Base-by-base conservation (phyloP, 768 basidiomycete genomes). In the Leccinum subtestaceum region DNA sequence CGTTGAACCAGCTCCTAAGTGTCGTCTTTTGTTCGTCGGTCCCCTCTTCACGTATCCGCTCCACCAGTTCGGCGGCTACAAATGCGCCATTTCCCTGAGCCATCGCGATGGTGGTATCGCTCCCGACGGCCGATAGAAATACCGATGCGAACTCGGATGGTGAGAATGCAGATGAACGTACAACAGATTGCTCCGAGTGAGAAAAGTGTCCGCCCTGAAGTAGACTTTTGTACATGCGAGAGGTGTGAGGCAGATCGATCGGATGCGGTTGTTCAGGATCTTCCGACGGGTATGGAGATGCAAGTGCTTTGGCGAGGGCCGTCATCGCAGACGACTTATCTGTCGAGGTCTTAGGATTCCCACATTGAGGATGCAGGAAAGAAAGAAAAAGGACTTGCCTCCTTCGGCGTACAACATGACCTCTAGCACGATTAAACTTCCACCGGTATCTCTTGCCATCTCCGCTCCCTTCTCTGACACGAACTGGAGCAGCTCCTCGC, bases 151-250 rank as follows among this genome's bases (percentile, higher is more conserved):
- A 93, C 1, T 72, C 73, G 1, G 72, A 68, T 0, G 87, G 75
- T 19, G 86, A 83, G 80, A 87, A 93, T 1, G 71, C 63, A 2
- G 80, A 65, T 2, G 81, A 77, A 7, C 72, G 79, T 32, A 82
- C 80, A 38, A 95, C 76, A 2, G 80, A 61, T 21, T 80, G 79
- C 2, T 84, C 81, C 0, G 80, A 70, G 32, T 85, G 87, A 60
- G 84, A 86, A 74, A 86, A 97, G 69, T 95, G 93, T 0, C 95
- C 95, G 5, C 95, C 95, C 69, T 95, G 93, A 1, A 97, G 79
- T 6, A 97, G 84, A 6, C 85, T 86, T 71, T 97, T 97, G 81
- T 93, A 95, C 52, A 95, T 68, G 43, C 95, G 82, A 3, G 91
- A 88, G 1, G 88, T 83, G 65, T 93, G 92, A 1, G 93, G 84